Percentiles rank a stretch among this genome's conserved stretches.
phyloP scores from a whole-genome alignment of 805 yeast species.

The Yarrowia sp. region DNA sequence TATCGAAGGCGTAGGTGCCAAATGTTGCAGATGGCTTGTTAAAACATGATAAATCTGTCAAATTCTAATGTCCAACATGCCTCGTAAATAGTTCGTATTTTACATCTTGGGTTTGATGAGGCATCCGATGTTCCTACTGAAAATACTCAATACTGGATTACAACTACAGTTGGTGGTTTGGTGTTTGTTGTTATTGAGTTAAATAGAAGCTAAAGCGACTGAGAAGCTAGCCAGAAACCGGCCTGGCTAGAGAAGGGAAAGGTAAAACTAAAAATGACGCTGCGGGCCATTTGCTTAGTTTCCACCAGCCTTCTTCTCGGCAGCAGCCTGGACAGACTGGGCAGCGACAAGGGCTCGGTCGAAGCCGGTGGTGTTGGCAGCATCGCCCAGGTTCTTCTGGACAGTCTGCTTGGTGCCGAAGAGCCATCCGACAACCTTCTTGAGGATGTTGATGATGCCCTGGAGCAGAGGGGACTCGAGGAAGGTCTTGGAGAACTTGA shows the following conservation, averaged over 20 bases:
- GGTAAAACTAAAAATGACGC: too few species aligned
- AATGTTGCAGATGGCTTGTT: too few species aligned
- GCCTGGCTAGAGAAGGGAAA: too few species aligned
- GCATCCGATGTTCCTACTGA: too few species aligned
- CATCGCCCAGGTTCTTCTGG: slow-evolving; percentile 1
- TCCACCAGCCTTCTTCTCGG: slow-evolving; percentile 10
- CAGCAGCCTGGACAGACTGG: slow-evolving; percentile 13
- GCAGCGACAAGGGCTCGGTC: slow-evolving; percentile 16
- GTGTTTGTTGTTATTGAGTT: background rate
- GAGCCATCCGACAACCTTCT: background rate
- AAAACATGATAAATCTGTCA: too few species aligned
- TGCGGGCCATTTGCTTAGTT: slow-evolving; percentile 1
- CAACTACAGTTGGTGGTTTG: too few species aligned
- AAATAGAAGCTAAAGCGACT: background rate
- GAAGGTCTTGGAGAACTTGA: slow-evolving; percentile 13
- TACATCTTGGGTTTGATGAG: too few species aligned
- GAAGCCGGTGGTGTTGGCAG: slow-evolving; percentile 6
- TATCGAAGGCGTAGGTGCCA: too few species aligned
- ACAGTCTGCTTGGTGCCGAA: slow-evolving; percentile 4
- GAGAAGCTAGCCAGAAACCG: background rate
- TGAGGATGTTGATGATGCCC: slow-evolving; percentile 9
- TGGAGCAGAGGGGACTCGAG: slow-evolving; percentile 14
- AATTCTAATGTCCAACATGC: too few species aligned
- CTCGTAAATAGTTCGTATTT: too few species aligned
- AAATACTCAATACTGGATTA: too few species aligned